These are phyloP conservation scores for Aegle marmelos DNA, from an alignment of 345 rosid species.

Conservation along the genomic window DNA sequence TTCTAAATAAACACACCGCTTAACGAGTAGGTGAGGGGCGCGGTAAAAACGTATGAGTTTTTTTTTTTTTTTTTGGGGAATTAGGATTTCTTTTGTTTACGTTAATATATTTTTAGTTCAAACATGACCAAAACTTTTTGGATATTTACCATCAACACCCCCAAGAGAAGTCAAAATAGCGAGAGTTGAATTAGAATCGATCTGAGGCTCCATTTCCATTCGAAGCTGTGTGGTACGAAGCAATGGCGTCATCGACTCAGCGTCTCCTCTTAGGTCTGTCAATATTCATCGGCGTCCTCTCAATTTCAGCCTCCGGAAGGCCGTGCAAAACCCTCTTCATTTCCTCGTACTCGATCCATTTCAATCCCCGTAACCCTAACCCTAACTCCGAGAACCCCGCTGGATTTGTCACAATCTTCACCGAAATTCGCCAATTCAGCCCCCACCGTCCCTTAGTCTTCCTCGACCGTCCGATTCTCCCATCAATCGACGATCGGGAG, in stretches of 20 bases:
- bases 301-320: constrained; percentile 34
- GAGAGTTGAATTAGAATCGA: background rate
- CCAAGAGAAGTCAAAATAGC: background rate
- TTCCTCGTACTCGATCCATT: constrained; percentile 64
- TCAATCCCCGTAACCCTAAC: constrained; percentile 49
- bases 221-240: background rate
- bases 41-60: too few relatives aligned
- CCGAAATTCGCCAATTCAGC: constrained; percentile 47
- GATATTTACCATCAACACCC: background rate
- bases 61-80: too few relatives aligned
- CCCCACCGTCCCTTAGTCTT: constrained; percentile 22
- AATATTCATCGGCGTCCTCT: constrained; percentile 29
- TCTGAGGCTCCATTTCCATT: background rate
- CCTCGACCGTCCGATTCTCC: constrained; percentile 36
- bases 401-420: constrained; percentile 58
- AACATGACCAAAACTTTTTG: background rate
- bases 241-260: background rate
- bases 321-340: constrained; percentile 48
- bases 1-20: too few relatives aligned
- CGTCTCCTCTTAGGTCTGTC: constrained; percentile 20
- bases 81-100: too few relatives aligned
- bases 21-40: too few relatives aligned
- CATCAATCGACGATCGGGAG: constrained; percentile 4
- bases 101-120: too few relatives aligned
- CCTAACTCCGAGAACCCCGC: constrained; percentile 36